Base-by-base conservation (phyloP, 108 stramenopile species). In the Skeletonema marinoi region DNA sequence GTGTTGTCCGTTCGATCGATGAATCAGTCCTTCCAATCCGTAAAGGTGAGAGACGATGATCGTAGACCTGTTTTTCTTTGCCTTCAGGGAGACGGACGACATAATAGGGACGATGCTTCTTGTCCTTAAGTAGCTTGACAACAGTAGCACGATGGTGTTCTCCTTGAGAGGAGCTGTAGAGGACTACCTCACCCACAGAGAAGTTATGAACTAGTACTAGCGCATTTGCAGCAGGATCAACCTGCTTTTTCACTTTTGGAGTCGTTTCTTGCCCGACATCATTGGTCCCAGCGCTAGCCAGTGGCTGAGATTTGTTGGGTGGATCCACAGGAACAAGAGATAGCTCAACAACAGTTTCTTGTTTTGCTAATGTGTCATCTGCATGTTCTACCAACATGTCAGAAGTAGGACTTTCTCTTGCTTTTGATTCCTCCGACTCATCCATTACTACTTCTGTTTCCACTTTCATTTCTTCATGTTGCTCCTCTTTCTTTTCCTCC, bases 1-100 rank as follows among this genome's bases (percentile, higher is more conserved):
- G 54, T 56, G 6, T 56, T 56, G 54, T 1, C 9, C 6, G 5
- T 1, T 56, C 54, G 25, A 25, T 5, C 21, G 54, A 25, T 56
- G 54, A 25, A 56, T 56, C 54, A 56, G 19, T 25, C 54, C 54
- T 56, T 25, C 54, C 54, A n/a, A 56, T 25, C 25, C 25, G 21
- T 25, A 38, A 3, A 6, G 71, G 64, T 56, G 69, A 65, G 9
- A 81, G 80, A 60, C 80, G 80, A 67, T 81, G 80, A 3, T 73
- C 80, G 39, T 81, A 81, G 29, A 81, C 80, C 65, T 71, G 73
- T 39, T 81, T 81, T 59, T 81, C 80, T 41, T 81, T 73, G 11
- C 80, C 80, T 2, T 41, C 65, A n/a, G 64, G 36, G 4, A 71
- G 70, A 4, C 62, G 51, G 9, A 81, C 66, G 4, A 81, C 73